phyloP scores from a whole-genome alignment of 495 filamentous ascomycete species.

The Lasiosphaeris hirsuta region DNA sequence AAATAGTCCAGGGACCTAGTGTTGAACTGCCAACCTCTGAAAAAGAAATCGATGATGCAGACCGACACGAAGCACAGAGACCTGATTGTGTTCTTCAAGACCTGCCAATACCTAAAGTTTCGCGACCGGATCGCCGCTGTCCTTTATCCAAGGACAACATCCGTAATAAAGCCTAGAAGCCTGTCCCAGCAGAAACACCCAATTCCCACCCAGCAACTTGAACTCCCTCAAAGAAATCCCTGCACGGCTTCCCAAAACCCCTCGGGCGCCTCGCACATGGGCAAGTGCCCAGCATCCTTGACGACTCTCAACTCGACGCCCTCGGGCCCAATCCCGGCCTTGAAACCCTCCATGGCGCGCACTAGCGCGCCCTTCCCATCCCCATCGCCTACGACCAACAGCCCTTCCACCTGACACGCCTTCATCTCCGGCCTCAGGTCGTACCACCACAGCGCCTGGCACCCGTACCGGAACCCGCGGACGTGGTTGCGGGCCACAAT shows the following conservation, averaged over 20 bases:
- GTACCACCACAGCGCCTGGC: constrained; percentile 73
- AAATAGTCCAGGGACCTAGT: no score
- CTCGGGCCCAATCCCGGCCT: constrained; percentile 44
- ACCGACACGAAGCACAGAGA: no score
- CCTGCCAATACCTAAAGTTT: no score
- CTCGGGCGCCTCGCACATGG: constrained; percentile 73
- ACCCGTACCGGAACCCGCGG: constrained; percentile 64
- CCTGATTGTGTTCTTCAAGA: no score
- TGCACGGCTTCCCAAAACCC: constrained; percentile 61
- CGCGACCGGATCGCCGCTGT: no score
- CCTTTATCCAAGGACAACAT: no score
- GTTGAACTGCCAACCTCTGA: no score
- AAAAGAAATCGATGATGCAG: no score
- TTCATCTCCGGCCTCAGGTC: constrained; percentile 65
- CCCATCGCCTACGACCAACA: constrained; percentile 65
- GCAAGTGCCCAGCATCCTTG: constrained; percentile 69
- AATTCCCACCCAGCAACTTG: no score
- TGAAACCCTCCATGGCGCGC: constrained; percentile 73
- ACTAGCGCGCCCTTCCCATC: constrained; percentile 68
- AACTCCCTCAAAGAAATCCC: constrained; percentile 43
- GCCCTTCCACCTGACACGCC: constrained; percentile 52
- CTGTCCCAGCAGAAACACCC: no score
- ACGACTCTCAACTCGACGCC: constrained; percentile 59
- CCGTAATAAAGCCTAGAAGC: no score
- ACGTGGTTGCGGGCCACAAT: constrained; percentile 64